Evolutionary conservation across 805 yeast species (phyloP).

Genomic region (Kodamaea kaohsiungensis): DNA sequence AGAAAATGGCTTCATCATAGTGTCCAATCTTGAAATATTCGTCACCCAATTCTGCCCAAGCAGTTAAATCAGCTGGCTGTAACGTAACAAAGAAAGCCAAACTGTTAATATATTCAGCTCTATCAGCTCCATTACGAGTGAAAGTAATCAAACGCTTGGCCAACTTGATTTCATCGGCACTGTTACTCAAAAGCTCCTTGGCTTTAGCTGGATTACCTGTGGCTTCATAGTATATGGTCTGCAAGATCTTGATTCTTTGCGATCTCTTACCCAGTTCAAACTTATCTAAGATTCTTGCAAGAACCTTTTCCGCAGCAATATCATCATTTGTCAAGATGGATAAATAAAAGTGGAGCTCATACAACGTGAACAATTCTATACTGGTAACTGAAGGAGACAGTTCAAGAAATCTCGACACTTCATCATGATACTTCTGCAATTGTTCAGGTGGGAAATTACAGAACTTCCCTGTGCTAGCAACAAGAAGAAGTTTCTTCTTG

Average conservation of each 20-base stretch:
- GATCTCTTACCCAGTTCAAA: conserved; percentile 50
- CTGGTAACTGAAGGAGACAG: conserved; percentile 37
- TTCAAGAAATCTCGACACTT: conserved; percentile 38
- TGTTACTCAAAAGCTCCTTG: conserved; percentile 24
- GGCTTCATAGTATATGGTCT: conserved; percentile 58
- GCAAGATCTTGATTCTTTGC: conserved; percentile 57
- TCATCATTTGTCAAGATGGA: conserved; percentile 63
- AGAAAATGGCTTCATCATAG: conserved; percentile 64
- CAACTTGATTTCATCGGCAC: conserved; percentile 37
- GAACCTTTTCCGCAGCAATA: conserved; percentile 64
- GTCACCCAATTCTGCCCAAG: conserved; percentile 77
- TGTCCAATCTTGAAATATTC: conserved; percentile 62
- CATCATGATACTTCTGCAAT: conserved; percentile 36
- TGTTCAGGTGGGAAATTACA: conserved; percentile 49
- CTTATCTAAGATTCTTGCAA: conserved; percentile 67
- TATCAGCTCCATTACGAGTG: conserved; percentile 24
- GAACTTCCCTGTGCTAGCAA: conserved; percentile 54
- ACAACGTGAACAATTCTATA: conserved; percentile 53
- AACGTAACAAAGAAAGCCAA: conserved; percentile 57
- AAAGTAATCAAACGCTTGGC: conserved; percentile 40
- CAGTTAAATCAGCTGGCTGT: conserved; percentile 72
- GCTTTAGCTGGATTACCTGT: conserved; percentile 39
- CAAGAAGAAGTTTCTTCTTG: conserved; percentile 50
- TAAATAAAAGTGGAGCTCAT: conserved; percentile 73
- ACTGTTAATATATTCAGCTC: conserved; percentile 51